Evolutionary conservation across 2,329 filamentous ascomycete genomes (phyloP).

Genomic region (Arthrocladium fulminans): DNA sequence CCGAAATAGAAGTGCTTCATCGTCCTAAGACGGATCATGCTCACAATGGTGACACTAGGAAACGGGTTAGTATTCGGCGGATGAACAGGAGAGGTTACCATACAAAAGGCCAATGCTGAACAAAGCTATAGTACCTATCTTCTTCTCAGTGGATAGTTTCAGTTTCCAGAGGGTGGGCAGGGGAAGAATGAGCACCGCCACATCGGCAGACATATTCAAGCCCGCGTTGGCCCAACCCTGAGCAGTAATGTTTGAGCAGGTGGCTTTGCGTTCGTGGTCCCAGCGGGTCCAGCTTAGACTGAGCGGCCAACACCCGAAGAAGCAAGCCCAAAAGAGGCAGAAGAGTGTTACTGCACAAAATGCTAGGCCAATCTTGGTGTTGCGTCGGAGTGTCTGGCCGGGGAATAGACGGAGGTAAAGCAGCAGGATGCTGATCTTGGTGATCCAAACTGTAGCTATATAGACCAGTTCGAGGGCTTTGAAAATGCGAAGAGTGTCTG

Average conservation of each 20-base stretch:
- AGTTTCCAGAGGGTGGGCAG: slow-evolving; percentile 34
- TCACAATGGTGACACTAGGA: slow-evolving; percentile 36
- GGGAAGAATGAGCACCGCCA: slow-evolving; percentile 46
- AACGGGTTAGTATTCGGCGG: not conserved
- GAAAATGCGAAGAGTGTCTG: slow-evolving; percentile 31
- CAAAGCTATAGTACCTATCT: slow-evolving; percentile 36
- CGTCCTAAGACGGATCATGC: slow-evolving; percentile 36
- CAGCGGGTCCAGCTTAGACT: slow-evolving; percentile 43
- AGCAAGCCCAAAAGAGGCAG: slow-evolving; percentile 35
- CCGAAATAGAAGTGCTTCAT: slow-evolving; percentile 37
- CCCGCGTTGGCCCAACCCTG: slow-evolving; percentile 45
- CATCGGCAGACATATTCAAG: slow-evolving; percentile 46
- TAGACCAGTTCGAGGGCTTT: slow-evolving; percentile 30
- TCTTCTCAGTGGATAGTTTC: not conserved
- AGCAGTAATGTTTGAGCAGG: slow-evolving; percentile 43
- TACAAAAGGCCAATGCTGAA: slow-evolving; percentile 42
- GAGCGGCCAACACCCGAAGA: slow-evolving; percentile 32
- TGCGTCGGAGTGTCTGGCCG: slow-evolving; percentile 23
- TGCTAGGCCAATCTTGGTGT: slow-evolving; percentile 22
- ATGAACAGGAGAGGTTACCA: slow-evolving; percentile 16
- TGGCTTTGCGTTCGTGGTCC: slow-evolving; percentile 40
- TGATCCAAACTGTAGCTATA: slow-evolving; percentile 37
- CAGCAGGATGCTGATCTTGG: slow-evolving; percentile 30
- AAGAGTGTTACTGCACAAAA: slow-evolving; percentile 24
- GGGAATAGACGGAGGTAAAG: slow-evolving; percentile 39